These are phyloP conservation scores for Crithidia sp. DNA, from an alignment of 208 protist genomes.

Conservation along the genomic window DNA sequence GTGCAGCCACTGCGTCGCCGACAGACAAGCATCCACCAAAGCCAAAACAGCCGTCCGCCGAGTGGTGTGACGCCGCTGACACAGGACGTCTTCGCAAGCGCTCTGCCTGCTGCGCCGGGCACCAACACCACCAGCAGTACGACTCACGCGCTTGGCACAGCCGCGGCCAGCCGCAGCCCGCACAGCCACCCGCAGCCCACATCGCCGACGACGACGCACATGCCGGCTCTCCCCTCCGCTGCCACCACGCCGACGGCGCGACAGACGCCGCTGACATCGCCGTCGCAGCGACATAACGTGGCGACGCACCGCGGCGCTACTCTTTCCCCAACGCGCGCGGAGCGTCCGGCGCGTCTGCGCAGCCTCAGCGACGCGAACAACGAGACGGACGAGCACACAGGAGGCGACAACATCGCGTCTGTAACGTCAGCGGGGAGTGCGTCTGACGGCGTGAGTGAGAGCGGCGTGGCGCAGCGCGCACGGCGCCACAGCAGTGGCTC, in stretches of 20 bases:
- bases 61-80: constrained; percentile 12
- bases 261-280: background rate
- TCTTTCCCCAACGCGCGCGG: too few species aligned
- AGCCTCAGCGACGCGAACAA: too few species aligned
- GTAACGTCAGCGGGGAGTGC: background rate
- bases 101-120: constrained; percentile 5
- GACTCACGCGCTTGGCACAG: background rate
- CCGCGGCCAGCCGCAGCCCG: background rate
- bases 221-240: constrained; percentile 20
- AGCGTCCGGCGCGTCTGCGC: background rate
- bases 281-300: background rate
- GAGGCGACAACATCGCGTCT: too few species aligned
- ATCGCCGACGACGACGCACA: constrained; percentile 3
- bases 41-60: background rate
- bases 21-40: background rate
- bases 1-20: background rate
- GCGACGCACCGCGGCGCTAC: background rate
- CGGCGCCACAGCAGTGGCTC: background rate
- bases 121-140: background rate
- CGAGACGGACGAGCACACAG: too few species aligned
- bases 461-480: background rate
- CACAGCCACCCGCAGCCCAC: background rate
- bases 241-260: constrained; percentile 14
- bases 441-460: background rate
- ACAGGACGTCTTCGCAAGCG: constrained; percentile 1